A percentile compares a stretch with the other conserved stretches of the same genome.
Conservation (phyloP, 2,329 filamentous ascomycete genomes). For the Aspergillus calidoustus region DNA sequence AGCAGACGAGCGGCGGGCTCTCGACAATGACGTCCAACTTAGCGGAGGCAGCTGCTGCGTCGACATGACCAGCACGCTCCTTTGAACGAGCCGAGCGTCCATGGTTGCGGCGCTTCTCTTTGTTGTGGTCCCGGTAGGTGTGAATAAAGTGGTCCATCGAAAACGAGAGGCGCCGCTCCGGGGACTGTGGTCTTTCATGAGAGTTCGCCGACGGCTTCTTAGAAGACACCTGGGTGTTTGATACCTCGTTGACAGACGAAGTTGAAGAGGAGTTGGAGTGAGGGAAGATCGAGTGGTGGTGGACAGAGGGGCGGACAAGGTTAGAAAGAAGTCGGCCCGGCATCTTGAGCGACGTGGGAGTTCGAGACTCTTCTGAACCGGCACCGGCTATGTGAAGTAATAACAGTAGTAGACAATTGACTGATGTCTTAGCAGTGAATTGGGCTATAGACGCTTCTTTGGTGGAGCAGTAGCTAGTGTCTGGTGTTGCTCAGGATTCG, state of each 20-base stretch:
- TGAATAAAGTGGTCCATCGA: slow-evolving; percentile 51
- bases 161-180: slow-evolving; percentile 48
- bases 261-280: slow-evolving; percentile 44
- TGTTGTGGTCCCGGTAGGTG: slow-evolving; percentile 45
- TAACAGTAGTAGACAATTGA: background rate
- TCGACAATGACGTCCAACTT: slow-evolving; percentile 71
- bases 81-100: slow-evolving; percentile 42
- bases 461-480: background rate
- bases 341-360: slow-evolving; percentile 32
- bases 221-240: slow-evolving; percentile 20
- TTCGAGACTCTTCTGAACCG: background rate
- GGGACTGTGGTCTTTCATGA: slow-evolving; percentile 39
- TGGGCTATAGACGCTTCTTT: background rate
- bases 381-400: background rate
- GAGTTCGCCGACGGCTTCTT: slow-evolving; percentile 34
- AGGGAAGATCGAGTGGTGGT: slow-evolving; percentile 34
- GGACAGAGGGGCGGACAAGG: slow-evolving; percentile 42
- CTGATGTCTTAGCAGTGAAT: background rate
- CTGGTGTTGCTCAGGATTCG: slow-evolving; percentile 26
- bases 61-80: slow-evolving; percentile 38
- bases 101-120: slow-evolving; percentile 48
- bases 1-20: slow-evolving; percentile 84
- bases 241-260: slow-evolving; percentile 44
- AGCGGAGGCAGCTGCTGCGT: slow-evolving; percentile 48
- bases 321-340: slow-evolving; percentile 47